Conservation (phyloP, 805 yeast genomes). For the Pichia insulana region DNA sequence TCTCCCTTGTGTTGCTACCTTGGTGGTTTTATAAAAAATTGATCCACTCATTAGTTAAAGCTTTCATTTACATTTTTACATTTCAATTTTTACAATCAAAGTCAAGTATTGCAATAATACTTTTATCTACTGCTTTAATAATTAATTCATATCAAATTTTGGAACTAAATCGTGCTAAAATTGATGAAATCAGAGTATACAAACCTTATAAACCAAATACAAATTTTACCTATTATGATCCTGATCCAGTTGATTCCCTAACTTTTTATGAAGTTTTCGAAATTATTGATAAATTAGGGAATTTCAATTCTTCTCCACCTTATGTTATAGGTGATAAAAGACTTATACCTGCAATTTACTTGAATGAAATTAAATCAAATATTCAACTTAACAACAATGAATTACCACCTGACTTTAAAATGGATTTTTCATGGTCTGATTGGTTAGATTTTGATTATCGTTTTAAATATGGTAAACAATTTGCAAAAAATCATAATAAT, state of each 20-base stretch:
- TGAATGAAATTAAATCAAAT: constrained; percentile 3
- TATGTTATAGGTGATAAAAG: constrained; percentile 8
- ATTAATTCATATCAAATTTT: neutral
- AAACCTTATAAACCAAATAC: neutral
- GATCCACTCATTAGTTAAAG: no score
- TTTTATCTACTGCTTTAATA: neutral
- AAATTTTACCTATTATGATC: neutral
- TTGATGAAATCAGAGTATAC: neutral
- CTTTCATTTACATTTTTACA: no score
- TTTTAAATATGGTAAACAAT: constrained; percentile 15
- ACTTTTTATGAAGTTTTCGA: neutral
- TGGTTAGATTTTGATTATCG: constrained; percentile 23
- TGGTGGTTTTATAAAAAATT: no score
- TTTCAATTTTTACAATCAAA: no score
- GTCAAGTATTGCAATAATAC: no score
- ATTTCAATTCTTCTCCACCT: neutral
- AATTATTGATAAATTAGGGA: neutral
- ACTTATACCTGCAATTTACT: constrained; percentile 7
- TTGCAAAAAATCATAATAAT: constrained; percentile 7
- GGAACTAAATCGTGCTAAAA: neutral
- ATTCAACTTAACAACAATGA: neutral
- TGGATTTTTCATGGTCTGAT: constrained; percentile 23
- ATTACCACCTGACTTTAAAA: constrained; percentile 8
- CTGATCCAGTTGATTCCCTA: neutral
- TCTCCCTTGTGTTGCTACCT: no score